Conservation (phyloP, 225 moss, liverwort and hornwort species). For the Antitrichia curtipendula region DNA sequence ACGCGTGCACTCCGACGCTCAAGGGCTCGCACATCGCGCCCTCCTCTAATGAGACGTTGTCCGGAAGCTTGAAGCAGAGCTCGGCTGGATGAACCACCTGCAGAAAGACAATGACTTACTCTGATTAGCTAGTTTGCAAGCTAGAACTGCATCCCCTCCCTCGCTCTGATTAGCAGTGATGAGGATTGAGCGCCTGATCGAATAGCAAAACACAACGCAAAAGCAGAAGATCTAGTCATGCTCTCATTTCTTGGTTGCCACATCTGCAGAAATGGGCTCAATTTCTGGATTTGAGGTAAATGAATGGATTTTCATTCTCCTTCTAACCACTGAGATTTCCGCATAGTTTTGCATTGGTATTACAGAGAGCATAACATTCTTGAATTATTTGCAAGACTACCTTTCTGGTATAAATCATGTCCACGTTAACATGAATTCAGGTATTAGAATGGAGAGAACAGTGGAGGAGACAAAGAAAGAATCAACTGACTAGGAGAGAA, state of each 20-base stretch:
- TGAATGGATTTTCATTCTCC: neutral
- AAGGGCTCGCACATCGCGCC: conserved; percentile 93
- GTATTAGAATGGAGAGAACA: neutral
- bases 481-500: neutral
- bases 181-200: neutral
- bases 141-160: too few species aligned
- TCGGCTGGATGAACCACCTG: conserved; percentile 66
- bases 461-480: neutral
- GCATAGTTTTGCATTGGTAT: too few species aligned
- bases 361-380: neutral
- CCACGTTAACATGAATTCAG: neutral
- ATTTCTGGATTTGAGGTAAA: neutral
- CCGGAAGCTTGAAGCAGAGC: conserved; percentile 77
- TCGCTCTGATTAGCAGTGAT: too few species aligned
- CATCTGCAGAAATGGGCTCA: neutral
- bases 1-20: conserved; percentile 74
- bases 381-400: neutral
- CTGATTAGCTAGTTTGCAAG: neutral
- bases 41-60: conserved; percentile 62
- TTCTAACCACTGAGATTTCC: neutral
- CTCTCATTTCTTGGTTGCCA: neutral
- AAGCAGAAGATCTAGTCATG: neutral
- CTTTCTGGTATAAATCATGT: neutral
- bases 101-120: neutral
- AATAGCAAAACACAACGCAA: neutral